Conservation (phyloP, 2,329 filamentous ascomycete genomes). For the Cladosporium sp. region DNA sequence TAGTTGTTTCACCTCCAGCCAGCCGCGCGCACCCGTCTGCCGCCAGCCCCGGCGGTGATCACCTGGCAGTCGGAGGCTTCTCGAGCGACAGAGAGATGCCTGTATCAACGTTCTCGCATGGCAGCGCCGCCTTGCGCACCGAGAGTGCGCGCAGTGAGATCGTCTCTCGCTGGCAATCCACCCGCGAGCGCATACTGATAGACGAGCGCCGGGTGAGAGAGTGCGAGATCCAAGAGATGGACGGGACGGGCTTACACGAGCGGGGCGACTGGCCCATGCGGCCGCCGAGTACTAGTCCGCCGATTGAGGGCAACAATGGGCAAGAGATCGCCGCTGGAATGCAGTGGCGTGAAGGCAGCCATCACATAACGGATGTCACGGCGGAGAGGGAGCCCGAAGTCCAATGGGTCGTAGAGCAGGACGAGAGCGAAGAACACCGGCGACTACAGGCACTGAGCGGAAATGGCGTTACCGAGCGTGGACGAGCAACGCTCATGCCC, state of each 20-base stretch:
- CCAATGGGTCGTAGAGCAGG: constrained; percentile 14
- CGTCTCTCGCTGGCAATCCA: constrained; percentile 23
- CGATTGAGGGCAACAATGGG: constrained; percentile 1
- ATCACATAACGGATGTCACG: constrained; percentile 9
- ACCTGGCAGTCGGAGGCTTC: not conserved
- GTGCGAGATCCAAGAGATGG: constrained; percentile 24
- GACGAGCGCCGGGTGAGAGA: constrained; percentile 24
- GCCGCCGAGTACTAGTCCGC: constrained; percentile 13
- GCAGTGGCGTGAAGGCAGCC: not conserved
- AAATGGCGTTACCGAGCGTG: constrained; percentile 9
- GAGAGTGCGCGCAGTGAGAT: constrained; percentile 13
- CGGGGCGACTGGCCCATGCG: constrained; percentile 25
- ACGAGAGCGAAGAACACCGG: constrained; percentile 17
- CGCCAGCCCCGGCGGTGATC: constrained; percentile 7
- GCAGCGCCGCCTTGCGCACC: constrained; percentile 14
- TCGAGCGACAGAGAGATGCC: constrained; percentile 17
- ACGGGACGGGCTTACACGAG: constrained; percentile 25
- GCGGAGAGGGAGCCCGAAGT: constrained; percentile 15
- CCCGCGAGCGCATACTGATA: constrained; percentile 20
- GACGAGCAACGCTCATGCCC: constrained; percentile 2
- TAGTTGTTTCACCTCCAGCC: not conserved
- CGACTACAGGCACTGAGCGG: constrained; percentile 14
- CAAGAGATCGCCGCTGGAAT: not conserved
- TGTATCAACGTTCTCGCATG: constrained; percentile 24
- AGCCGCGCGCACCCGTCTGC: not conserved